phyloP scores from a whole-genome alignment of 2,329 filamentous ascomycete genomes.

The Blumeria hordei region DNA sequence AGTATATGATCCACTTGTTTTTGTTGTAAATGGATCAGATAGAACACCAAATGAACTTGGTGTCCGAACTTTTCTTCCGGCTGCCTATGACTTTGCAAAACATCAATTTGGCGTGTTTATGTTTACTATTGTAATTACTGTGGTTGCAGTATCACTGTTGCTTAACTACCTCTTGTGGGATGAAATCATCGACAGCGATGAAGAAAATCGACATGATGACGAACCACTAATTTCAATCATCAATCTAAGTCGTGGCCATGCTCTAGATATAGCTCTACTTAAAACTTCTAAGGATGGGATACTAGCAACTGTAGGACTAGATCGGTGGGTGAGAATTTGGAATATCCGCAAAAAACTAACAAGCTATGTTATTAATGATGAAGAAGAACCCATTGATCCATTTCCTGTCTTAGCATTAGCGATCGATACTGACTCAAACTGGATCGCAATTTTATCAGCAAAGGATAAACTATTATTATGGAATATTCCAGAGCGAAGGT shows the following conservation, averaged over 20 bases:
- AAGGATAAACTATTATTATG: conserved; percentile 35
- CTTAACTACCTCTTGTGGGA: conserved; percentile 55
- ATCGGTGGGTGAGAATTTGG: conserved; percentile 44
- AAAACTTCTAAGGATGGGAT: conserved; percentile 36
- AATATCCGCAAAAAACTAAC: conserved; percentile 21
- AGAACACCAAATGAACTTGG: conserved; percentile 27
- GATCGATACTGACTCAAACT: conserved; percentile 37
- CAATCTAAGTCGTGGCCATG: conserved; percentile 36
- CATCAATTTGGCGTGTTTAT: conserved; percentile 34
- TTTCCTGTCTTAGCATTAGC: conserved; percentile 39
- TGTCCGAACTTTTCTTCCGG: conserved; percentile 25
- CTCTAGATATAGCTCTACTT: conserved; percentile 44
- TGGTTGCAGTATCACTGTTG: conserved; percentile 41
- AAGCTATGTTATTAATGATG: conserved; percentile 18
- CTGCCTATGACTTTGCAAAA: conserved; percentile 42
- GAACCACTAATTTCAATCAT: conserved; percentile 31
- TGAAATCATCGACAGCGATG: conserved; percentile 21
- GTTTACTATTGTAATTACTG: conserved; percentile 34
- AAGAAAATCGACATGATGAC: conserved; percentile 20
- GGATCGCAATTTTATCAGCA: conserved; percentile 40
- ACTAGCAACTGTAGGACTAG: conserved; percentile 44
- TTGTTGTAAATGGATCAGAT: conserved; percentile 45
- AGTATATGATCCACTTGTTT: conserved; percentile 51
- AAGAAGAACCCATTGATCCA: conserved; percentile 17
- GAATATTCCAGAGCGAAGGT: conserved; percentile 30